Evolutionary conservation across 352 stramenopile species (phyloP), one percentile per base, ranked within the genome.

Genomic region (Phytophthora pinifolia): DNA sequence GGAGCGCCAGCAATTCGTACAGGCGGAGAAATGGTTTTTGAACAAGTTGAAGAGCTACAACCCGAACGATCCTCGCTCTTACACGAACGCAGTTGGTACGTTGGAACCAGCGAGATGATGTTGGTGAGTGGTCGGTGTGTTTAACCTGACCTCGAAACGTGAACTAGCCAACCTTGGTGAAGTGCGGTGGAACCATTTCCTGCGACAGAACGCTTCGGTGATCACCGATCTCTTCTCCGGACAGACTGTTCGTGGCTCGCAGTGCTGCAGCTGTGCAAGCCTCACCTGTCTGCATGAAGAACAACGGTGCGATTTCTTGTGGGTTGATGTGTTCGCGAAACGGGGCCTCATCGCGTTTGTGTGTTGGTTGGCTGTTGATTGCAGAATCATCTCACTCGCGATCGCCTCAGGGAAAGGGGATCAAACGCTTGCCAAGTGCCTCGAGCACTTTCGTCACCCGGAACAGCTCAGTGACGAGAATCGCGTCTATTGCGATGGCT

Each of bases 241-340:
- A 0, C 83, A 94, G 59, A 87, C 72, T 29, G 83, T 93, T n/a
- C 79, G 80, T 9, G 85, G 85, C 12, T 89, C 79, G 4, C 78
- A 87, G 38, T 94, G 84, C 53, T 77, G 75, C 50, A 78, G 69
- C n/a, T 94, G 84, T 51, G 68, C 74, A 14, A 83, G 74, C 20
- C 62, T 94, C 22, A 86, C 78, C 5, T 88, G 78, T 58, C 66
- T 79, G 29, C 83, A 92, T 45, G 74, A 92, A 67, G 78, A 90
- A 60, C 62, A 79, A 56, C 29, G 54, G 43, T 66, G 7, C 9
- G 47, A 64, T 41, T 15, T 15, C 12, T 32, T 17, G 36, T 35
- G 13, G 3, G 1, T 36, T 13, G n/a, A n/a, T 12, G 34, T 41
- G 12, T 10, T 33, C 20, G 30, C 7, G 22, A 9, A 9, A 27